Evolutionary conservation across 345 rosid species (phyloP), one percentile per base, ranked within the genome.

Genomic region (Eucalyptus leucophloia): DNA sequence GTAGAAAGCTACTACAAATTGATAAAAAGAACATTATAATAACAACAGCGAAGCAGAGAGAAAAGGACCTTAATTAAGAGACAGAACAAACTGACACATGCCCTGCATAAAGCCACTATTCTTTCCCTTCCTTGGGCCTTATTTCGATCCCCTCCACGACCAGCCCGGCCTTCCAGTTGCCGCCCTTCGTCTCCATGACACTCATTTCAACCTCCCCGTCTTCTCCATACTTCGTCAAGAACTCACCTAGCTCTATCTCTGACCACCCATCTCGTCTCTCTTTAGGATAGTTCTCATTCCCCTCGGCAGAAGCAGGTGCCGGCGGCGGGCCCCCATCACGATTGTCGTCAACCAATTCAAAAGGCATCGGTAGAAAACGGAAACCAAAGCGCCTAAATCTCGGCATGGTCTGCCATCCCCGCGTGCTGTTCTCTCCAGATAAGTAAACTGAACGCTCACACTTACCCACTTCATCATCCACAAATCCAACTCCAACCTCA

Each of bases 211-310:
- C 7, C 83, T 90, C 92, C n/a, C 87, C 88, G 49, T 87, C 83
- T 65, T 89, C 90, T 12, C 92, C 91, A 34, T 86, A 24, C 50
- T 83, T n/a, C 34, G 51, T 92, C 80, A 45, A 91, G 88, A 90
- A 89, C 40, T 88, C 89, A 2, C 94, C 94, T 60, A 93, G 32
- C 83, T 91, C 90, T 62, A 92, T 62, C 87, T 92, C 94, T 34
- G 86, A 49, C 92, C 93, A 92, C 45, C 47, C 58, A 49, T 69
- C 85, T 40, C 47, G 85, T 87, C 89, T 69, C 87, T 81, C 58
- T 49, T 80, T 50, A 12, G 89, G 89, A 54, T 24, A 24, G 30
- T 28, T 50, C 26, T 30, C 50, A 15, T 5, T 26, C 34, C 86
- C 86, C 54, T 88, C 67, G 8, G 30, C 23, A 37, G 34, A 19